A percentile compares a stretch with the other conserved stretches of the same genome.
These are phyloP conservation scores for Amylocarpus encephaloides DNA, from an alignment of 2,329 filamentous ascomycete genomes.

Conservation along the genomic window DNA sequence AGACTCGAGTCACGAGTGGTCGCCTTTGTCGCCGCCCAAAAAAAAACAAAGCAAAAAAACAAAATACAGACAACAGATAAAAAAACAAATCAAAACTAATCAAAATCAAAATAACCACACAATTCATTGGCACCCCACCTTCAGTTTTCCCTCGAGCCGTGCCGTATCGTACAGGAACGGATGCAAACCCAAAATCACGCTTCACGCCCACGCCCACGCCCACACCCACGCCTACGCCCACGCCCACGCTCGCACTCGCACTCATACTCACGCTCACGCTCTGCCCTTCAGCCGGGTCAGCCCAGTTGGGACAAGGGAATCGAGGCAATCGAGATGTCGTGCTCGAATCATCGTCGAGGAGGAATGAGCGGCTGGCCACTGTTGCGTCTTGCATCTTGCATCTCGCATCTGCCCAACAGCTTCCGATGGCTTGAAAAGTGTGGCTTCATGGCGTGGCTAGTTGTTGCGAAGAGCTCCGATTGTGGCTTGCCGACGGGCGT, in stretches of 20 bases:
- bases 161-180: too few relatives aligned
- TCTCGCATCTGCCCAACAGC: background rate
- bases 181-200: background rate
- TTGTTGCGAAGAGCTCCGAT: background rate
- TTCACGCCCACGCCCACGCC: background rate
- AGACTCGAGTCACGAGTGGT: background rate
- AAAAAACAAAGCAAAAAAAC: background rate
- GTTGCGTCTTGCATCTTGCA: background rate
- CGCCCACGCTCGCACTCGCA: too few relatives aligned
- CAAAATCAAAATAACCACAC: background rate
- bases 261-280: background rate
- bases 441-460: background rate
- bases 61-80: background rate
- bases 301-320: background rate
- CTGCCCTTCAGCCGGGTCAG: background rate
- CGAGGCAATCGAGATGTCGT: background rate
- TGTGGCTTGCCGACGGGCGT: constrained; percentile 5
- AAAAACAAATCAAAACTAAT: background rate
- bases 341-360: background rate
- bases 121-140: background rate
- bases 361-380: background rate
- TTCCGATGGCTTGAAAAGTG: background rate
- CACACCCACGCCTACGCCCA: background rate
- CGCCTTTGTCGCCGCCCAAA: constrained; percentile 4
- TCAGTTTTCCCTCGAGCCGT: background rate